phyloP scores from a whole-genome alignment of 352 stramenopile species.

The Pythium oligandrum region DNA sequence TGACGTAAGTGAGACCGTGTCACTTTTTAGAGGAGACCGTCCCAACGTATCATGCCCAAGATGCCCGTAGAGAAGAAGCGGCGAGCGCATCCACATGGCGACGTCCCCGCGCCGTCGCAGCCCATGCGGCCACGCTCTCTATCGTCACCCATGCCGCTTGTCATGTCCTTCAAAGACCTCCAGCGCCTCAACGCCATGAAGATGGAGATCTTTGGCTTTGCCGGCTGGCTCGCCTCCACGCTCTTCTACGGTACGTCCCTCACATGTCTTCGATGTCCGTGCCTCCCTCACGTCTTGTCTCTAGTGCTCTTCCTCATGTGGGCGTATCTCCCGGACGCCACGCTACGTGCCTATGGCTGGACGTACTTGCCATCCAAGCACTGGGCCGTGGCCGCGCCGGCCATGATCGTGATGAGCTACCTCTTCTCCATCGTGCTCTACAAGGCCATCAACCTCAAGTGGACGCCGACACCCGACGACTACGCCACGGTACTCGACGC shows the following conservation, averaged over 20 bases:
- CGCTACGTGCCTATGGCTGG: constrained; percentile 71
- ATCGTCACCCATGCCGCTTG: constrained; percentile 11
- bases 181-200: constrained; percentile 77
- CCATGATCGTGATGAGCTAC: constrained; percentile 78
- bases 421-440: constrained; percentile 81
- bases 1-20: too few species aligned
- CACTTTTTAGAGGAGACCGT: too few species aligned
- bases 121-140: constrained; percentile 11
- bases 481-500: constrained; percentile 77
- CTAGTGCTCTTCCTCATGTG: constrained; percentile 83
- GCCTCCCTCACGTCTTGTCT: constrained; percentile 1
- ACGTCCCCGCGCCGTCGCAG: too few species aligned
- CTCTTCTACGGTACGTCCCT: constrained; percentile 59
- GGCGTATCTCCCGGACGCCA: constrained; percentile 82
- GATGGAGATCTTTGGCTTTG: constrained; percentile 86
- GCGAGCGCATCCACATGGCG: background rate
- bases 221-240: constrained; percentile 75
- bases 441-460: constrained; percentile 78
- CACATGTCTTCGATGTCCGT: background rate
- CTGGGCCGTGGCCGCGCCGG: constrained; percentile 85
- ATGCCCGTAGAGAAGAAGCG: background rate
- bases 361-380: constrained; percentile 89
- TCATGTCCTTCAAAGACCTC: constrained; percentile 75
- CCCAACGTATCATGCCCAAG: constrained; percentile 1
- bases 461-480: constrained; percentile 59